These are phyloP conservation scores for Beauveria sp. DNA, from an alignment of 2,329 filamentous ascomycete species.

Conservation along the genomic window DNA sequence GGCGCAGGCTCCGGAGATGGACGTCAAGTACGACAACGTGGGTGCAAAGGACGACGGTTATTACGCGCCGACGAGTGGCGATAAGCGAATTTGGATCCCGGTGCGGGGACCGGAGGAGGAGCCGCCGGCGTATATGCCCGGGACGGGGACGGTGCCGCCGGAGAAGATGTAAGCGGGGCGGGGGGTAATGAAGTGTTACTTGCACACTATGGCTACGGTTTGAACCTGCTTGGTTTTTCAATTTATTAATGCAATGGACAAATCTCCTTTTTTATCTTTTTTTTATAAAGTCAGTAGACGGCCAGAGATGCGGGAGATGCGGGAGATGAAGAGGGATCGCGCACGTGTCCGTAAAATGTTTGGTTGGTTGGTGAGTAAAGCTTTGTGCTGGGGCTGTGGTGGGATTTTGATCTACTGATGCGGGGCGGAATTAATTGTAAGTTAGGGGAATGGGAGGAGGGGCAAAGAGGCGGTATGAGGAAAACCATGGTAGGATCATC, in stretches of 20 bases:
- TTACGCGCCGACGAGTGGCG: not conserved
- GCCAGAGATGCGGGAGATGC: no score
- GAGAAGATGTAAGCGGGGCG: not conserved
- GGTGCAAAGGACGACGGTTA: not conserved
- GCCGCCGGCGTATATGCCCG: not conserved
- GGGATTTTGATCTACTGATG: no score
- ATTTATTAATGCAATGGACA: not conserved
- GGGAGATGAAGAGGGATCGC: no score
- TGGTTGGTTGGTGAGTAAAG: no score
- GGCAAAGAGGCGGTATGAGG: not conserved
- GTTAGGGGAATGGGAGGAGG: no score
- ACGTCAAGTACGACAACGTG: not conserved
- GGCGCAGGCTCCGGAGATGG: not conserved
- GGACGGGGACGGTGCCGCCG: not conserved
- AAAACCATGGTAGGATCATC: not conserved
- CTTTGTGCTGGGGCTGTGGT: no score
- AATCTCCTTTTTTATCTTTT: not conserved
- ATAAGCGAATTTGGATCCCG: not conserved
- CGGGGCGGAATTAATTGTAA: no score
- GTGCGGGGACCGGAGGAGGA: constrained; percentile 2
- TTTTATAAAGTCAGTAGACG: not conserved
- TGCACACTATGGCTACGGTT: not conserved
- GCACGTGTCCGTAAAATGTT: no score
- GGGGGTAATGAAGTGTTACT: no score
- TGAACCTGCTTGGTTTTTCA: no score